Conservation (phyloP, 257 asterid genomes). For the Orobanche coerulescens region DNA sequence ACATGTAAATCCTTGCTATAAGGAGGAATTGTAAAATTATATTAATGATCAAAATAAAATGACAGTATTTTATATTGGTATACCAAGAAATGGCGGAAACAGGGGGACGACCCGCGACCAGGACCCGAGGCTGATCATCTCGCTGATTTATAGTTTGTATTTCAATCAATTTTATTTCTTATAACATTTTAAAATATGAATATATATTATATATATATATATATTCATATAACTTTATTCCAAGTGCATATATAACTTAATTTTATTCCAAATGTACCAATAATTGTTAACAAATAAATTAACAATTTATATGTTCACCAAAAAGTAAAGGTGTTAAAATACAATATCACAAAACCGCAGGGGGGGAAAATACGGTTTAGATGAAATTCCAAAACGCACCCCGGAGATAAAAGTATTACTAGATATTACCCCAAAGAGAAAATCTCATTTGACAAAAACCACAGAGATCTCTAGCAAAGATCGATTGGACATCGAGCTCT, state of each 20-base stretch:
- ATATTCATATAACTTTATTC: no score
- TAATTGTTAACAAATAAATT: neutral
- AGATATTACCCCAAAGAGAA: constrained; percentile 2
- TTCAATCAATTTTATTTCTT: no score
- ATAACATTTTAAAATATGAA: neutral
- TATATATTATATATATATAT: neutral
- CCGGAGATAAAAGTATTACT: neutral
- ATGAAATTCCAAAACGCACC: neutral
- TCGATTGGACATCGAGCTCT: constrained; percentile 1
- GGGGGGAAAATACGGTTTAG: neutral
- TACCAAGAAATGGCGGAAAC: no score
- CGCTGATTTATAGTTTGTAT: no score
- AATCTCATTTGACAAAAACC: neutral
- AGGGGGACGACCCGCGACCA: no score
- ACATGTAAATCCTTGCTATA: no score
- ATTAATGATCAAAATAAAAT: no score
- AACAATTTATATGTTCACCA: neutral
- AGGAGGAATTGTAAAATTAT: no score
- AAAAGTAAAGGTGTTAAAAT: neutral
- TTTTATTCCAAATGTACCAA: no score
- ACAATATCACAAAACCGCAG: constrained; percentile 6
- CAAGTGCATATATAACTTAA: no score
- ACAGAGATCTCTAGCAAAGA: neutral
- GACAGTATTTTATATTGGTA: no score
- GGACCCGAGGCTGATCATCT: no score